phyloP scores from a whole-genome alignment of 371 early-diverging fungal genomes.

The Mucor mucedo region DNA sequence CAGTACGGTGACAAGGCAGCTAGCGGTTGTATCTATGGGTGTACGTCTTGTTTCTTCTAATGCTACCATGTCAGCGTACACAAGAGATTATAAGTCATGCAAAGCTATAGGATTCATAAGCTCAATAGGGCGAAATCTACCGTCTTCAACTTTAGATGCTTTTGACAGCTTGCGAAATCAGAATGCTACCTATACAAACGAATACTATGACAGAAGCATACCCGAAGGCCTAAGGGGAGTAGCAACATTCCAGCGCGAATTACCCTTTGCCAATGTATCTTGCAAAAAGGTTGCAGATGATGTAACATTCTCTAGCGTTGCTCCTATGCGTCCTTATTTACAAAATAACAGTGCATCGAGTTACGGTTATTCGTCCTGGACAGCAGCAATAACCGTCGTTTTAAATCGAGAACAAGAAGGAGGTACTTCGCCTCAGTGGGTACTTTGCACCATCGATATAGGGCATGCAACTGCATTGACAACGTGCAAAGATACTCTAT shows the following conservation, averaged over 20 bases:
- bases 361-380: too few relatives aligned
- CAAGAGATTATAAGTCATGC: not conserved
- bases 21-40: not conserved
- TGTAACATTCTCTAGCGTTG: too few relatives aligned
- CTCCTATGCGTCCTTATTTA: too few relatives aligned
- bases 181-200: not conserved
- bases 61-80: not conserved
- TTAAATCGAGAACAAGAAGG: too few relatives aligned
- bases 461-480: not conserved
- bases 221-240: not conserved
- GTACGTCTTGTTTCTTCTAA: not conserved
- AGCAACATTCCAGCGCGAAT: not conserved
- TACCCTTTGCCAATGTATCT: not conserved
- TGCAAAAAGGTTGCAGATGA: too few relatives aligned
- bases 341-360: too few relatives aligned
- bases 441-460: not conserved
- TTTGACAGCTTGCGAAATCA: not conserved
- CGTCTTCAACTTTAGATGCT: not conserved
- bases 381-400: too few relatives aligned
- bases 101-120: not conserved
- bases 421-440: too few relatives aligned
- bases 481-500: not conserved
- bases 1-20: not conserved
- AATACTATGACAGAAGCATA: not conserved
- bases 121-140: not conserved